Base-by-base conservation (phyloP, 192 early-diverging fungal species). In the Linnemannia zychae region DNA sequence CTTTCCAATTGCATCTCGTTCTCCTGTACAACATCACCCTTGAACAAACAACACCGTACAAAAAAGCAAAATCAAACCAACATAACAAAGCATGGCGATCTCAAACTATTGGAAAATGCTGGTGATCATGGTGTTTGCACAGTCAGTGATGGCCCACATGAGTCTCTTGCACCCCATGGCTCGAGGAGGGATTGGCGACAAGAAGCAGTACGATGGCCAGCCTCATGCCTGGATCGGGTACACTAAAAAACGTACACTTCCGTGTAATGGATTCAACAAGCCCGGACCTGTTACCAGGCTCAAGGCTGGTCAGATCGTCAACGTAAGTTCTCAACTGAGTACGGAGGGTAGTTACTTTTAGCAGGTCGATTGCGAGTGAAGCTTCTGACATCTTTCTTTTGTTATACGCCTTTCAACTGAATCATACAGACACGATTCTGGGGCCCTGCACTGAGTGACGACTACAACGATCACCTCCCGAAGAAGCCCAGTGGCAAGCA, bases 251-350 rank as follows among this genome's bases (percentile, higher is more conserved):
- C 71, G 77, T 4, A 71, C 52, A 0, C 22, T 79, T 0, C 77
- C 76, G 0, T 84, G 82, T 77, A 84, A 84, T 24, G 82, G 82
- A 1, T 84, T 76, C 22, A 69, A 75, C 47, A 81, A 74, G 20
- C 52, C 63, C 12, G 77, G 77, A 49, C 77, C 63, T 13, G 69
- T 79, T 18, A 85, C 83, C 34, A 20, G 33, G 0, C 67, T 85
- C 69, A 57, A 76, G 38, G 83, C 83, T 13, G 83, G 83, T 7
- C n/a, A 85, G 20, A 37, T 44, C 13, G 46, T 84, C n/a, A 70
- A 78, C 34, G 82, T 84, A 84, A 75, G 77, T 57, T 40, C 1
- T 17, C 5, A 3, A 37, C 44, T 50, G n/a, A 46, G 6, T 46
- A 65, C 16, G n/a, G n/a, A 1, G 20, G 2, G 2, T 4, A 13